Conservation (phyloP, 2,329 filamentous ascomycete genomes). For the Plenodomus tracheiphilus region DNA sequence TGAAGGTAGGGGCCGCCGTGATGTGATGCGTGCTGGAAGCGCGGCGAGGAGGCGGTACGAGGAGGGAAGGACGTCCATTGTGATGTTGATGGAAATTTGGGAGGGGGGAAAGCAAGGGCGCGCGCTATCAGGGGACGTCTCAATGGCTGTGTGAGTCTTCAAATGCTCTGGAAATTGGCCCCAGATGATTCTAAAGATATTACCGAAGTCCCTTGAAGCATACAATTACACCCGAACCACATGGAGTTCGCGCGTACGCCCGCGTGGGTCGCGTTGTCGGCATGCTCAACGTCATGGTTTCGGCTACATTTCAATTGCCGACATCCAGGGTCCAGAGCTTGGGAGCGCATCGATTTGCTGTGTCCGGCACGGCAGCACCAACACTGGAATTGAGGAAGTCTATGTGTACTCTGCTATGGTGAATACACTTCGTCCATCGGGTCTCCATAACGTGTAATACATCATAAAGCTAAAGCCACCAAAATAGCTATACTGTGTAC, state of each 20-base stretch:
- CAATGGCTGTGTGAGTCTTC: not conserved
- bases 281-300: not conserved
- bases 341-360: too few relatives aligned
- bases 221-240: not conserved
- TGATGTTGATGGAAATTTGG: conserved; percentile 3
- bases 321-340: not conserved
- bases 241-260: not conserved
- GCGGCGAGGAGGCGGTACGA: conserved; percentile 35
- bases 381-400: too few relatives aligned
- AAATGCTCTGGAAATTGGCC: not conserved
- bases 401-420: too few relatives aligned
- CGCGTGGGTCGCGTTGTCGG: not conserved
- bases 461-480: too few relatives aligned
- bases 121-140: not conserved
- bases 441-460: too few relatives aligned
- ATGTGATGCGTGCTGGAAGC: conserved; percentile 33
- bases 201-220: not conserved
- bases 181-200: not conserved
- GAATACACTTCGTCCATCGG: too few relatives aligned
- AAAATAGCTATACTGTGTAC: too few relatives aligned
- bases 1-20: conserved; percentile 30
- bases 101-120: not conserved
- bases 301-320: not conserved
- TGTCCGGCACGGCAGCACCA: too few relatives aligned
- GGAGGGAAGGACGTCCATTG: conserved; percentile 35